These are phyloP conservation scores for Arctium minus DNA, from an alignment of 129 eudicot genomes.

Conservation along the genomic window DNA sequence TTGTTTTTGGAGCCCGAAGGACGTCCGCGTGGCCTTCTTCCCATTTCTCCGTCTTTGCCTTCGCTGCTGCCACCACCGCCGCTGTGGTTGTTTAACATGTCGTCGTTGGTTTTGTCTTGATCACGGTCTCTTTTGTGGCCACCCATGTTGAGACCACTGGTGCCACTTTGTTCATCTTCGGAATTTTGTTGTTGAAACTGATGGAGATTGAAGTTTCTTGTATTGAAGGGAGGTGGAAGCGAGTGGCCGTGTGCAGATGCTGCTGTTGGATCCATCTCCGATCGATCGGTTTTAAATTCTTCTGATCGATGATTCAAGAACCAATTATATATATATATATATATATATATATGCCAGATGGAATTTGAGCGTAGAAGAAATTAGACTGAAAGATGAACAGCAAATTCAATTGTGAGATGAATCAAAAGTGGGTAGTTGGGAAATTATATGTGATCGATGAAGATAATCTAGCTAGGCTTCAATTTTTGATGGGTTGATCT, in stretches of 20 bases:
- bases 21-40: slow-evolving; percentile 67
- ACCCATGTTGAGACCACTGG: slow-evolving; percentile 51
- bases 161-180: slow-evolving; percentile 73
- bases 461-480: background rate
- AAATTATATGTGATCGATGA: background rate
- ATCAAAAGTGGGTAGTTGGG: background rate
- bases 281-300: background rate
- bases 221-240: slow-evolving; percentile 74
- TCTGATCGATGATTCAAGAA: background rate
- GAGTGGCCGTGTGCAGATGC: slow-evolving; percentile 44
- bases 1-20: slow-evolving; percentile 79
- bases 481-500: background rate
- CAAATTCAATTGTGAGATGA: background rate
- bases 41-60: slow-evolving; percentile 43
- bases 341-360: background rate
- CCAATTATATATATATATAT: background rate
- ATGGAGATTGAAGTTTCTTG: slow-evolving; percentile 67
- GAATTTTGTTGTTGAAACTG: slow-evolving; percentile 55
- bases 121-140: slow-evolving; percentile 51
- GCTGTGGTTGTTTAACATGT: slow-evolving; percentile 7
- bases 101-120: slow-evolving; percentile 33
- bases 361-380: background rate
- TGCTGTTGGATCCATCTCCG: slow-evolving; percentile 54
- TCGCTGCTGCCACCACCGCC: slow-evolving; percentile 42
- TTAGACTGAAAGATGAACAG: background rate